phyloP scores from a whole-genome alignment of 2,329 filamentous ascomycete genomes.

The Fusarium humuli region DNA sequence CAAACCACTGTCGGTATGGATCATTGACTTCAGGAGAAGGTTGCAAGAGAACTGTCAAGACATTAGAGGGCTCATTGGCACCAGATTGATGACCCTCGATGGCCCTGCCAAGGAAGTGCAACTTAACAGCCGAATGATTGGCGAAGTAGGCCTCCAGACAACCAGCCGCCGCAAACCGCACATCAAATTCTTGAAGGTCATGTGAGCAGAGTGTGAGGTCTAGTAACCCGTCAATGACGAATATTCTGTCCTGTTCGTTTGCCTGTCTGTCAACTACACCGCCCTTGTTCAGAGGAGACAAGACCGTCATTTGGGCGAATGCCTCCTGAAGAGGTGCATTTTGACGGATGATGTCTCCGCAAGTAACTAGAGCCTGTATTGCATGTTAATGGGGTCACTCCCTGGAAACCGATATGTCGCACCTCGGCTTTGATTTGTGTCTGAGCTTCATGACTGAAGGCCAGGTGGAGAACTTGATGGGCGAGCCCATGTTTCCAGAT shows the following conservation, averaged over 20 bases:
- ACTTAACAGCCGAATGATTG: constrained; percentile 81
- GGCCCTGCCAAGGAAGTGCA: constrained; percentile 87
- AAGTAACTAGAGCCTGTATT: constrained; percentile 79
- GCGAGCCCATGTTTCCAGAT: constrained; percentile 88
- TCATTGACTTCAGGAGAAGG: constrained; percentile 74
- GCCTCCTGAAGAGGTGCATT: constrained; percentile 85
- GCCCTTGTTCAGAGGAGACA: constrained; percentile 62
- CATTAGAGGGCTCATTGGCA: constrained; percentile 86
- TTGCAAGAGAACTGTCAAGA: constrained; percentile 83
- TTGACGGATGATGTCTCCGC: constrained; percentile 87
- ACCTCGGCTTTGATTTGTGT: constrained; percentile 86
- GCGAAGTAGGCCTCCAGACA: constrained; percentile 94
- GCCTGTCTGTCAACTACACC: constrained; percentile 54
- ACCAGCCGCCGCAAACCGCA: constrained; percentile 86
- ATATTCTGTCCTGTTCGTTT: constrained; percentile 73
- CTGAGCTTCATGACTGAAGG: constrained; percentile 79
- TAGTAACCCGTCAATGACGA: constrained; percentile 93
- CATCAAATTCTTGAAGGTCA: constrained; percentile 76
- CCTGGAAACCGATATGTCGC: constrained; percentile 26
- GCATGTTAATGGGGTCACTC: constrained; percentile 25
- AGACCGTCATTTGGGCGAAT: constrained; percentile 88
- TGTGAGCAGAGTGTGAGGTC: constrained; percentile 81
- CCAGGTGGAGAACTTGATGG: constrained; percentile 82
- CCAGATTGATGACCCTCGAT: constrained; percentile 87
- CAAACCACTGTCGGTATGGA: constrained; percentile 91